Conservation (phyloP, 352 stramenopile species). For the Lagenidium giganteum region DNA sequence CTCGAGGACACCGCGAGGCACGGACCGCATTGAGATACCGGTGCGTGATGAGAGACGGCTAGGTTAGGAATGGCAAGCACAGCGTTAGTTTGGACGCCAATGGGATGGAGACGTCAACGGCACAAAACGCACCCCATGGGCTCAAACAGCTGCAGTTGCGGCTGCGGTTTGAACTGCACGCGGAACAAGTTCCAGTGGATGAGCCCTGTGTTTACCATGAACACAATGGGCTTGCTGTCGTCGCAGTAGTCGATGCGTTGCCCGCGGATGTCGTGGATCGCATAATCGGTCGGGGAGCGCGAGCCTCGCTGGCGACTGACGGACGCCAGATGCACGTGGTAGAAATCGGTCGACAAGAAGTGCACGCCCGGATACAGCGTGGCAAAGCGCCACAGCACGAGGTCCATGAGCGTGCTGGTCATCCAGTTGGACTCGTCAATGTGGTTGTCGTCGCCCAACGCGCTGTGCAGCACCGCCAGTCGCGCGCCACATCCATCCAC, state of each 20-base stretch:
- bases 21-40: slow-evolving; percentile 62
- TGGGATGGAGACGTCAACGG: too few relatives aligned
- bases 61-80: not conserved
- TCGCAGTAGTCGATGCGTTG: slow-evolving; percentile 49
- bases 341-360: slow-evolving; percentile 87
- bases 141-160: slow-evolving; percentile 85
- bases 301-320: slow-evolving; percentile 2
- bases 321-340: slow-evolving; percentile 50
- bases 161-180: slow-evolving; percentile 56
- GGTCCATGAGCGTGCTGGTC: slow-evolving; percentile 77
- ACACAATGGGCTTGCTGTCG: slow-evolving; percentile 57
- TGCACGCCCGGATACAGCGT: slow-evolving; percentile 57
- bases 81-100: too few relatives aligned
- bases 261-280: slow-evolving; percentile 71
- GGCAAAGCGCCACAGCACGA: slow-evolving; percentile 80
- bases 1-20: slow-evolving; percentile 73
- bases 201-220: slow-evolving; percentile 72
- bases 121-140: slow-evolving; percentile 60
- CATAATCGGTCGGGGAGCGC: slow-evolving; percentile 11
- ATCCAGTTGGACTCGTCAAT: slow-evolving; percentile 83
- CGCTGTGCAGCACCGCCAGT: not conserved
- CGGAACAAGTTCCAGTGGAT: slow-evolving; percentile 90
- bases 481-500: slow-evolving; percentile 4
- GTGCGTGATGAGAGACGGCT: slow-evolving; percentile 48
- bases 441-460: slow-evolving; percentile 46